A percentile compares a stretch with the other conserved stretches of the same genome.
Conservation (phyloP, 164 flowering plant genomes). For the Stephania japonica region DNA sequence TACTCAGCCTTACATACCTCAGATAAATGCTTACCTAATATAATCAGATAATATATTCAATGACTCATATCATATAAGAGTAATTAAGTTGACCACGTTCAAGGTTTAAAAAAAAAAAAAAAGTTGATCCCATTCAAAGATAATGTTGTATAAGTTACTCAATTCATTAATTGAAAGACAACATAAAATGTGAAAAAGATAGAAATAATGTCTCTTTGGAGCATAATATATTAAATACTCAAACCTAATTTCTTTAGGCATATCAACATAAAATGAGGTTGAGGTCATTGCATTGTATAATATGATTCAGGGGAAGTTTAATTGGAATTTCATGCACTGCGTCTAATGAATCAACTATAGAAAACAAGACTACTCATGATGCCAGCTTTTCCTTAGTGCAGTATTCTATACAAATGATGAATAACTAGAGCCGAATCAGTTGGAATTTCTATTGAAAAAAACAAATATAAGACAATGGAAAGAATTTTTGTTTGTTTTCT, state of each 20-base stretch:
- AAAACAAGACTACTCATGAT: not conserved
- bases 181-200: not conserved
- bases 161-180: not conserved
- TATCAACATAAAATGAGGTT: no score
- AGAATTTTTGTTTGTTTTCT: no score
- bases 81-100: not conserved
- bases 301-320: not conserved
- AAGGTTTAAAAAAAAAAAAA: no score
- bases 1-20: conserved; percentile 71
- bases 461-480: not conserved
- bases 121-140: not conserved
- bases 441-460: not conserved
- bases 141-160: not conserved
- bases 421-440: no score
- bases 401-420: no score
- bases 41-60: not conserved
- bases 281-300: no score
- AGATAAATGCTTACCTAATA: conserved; percentile 61
- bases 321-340: not conserved
- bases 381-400: not conserved
- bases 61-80: no score
- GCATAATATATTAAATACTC: not conserved
- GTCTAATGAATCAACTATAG: not conserved
- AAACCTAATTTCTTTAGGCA: not conserved
- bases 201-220: not conserved